A percentile compares a stretch with the other conserved stretches of the same genome.
phyloP scores from a whole-genome alignment of 2,329 filamentous ascomycete species.

The Graphilbum ipis-grandicollis region DNA sequence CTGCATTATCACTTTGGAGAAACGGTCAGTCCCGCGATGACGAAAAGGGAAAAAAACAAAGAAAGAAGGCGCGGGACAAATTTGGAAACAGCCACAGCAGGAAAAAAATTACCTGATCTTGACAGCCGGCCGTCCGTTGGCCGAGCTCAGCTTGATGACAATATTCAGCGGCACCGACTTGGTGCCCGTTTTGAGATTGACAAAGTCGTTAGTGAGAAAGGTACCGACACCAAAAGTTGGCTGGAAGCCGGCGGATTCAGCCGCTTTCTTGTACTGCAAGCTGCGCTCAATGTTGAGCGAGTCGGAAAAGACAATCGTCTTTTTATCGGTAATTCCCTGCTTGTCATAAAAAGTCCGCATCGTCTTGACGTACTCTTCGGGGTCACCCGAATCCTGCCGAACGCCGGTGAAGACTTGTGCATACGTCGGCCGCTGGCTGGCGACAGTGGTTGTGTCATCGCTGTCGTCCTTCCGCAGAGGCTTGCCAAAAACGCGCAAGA shows the following conservation, averaged over 20 bases:
- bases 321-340: slow-evolving; percentile 59
- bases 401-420: slow-evolving; percentile 71
- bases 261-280: slow-evolving; percentile 72
- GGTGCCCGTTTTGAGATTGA: slow-evolving; percentile 48
- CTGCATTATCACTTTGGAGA: slow-evolving; percentile 54
- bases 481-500: slow-evolving; percentile 68
- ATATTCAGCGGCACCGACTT: slow-evolving; percentile 93
- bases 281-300: slow-evolving; percentile 83
- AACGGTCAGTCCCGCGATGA: not conserved
- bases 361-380: slow-evolving; percentile 57
- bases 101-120: slow-evolving; percentile 53
- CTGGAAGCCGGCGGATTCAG: slow-evolving; percentile 64
- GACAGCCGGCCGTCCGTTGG: slow-evolving; percentile 62
- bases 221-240: slow-evolving; percentile 91
- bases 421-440: slow-evolving; percentile 37
- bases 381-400: slow-evolving; percentile 81
- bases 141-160: slow-evolving; percentile 89
- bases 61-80: slow-evolving; percentile 7
- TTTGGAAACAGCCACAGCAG: no score
- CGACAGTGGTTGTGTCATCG: not conserved
- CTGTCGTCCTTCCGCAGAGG: slow-evolving; percentile 27
- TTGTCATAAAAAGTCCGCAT: slow-evolving; percentile 69
- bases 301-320: slow-evolving; percentile 90
- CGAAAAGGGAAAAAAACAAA: not conserved
- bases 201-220: slow-evolving; percentile 89